Base-by-base conservation (phyloP, 129 eudicot species). In the Rutidosis leptorrhynchoides region DNA sequence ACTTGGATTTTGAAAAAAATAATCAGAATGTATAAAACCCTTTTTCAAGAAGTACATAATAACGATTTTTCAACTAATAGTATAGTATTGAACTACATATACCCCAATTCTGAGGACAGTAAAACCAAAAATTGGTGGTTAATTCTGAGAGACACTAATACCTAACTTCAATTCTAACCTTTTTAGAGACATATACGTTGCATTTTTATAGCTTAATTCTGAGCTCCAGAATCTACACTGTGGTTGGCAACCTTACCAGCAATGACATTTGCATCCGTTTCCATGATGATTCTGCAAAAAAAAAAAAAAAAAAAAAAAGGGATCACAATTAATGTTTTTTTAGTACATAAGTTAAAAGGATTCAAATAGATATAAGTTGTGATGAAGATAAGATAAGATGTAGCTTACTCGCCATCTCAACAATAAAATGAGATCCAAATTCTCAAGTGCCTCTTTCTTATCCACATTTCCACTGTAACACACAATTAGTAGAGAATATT, bases 391-490 rank as follows among this genome's bases (percentile, higher is more conserved):
- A n/a, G 22, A 12, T 21, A 23, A n/a, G 35, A 49, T 49, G 67
- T 0, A 12, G 33, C 81, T 35, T 76, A 91, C 98, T 96, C 98
- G 71, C 96, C 94, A 74, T 92, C 98, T 92, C 98, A 62, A 92
- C 24, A 92, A 55, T 61, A 92, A 83, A 73, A 92, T 85, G 58
- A 92, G 95, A 78, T 88, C 98, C 69, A 92, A 74, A 79, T 92
- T 92, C 70, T 88, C 98, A 51, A 92, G 98, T 63, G 98, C 96
- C 79, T 88, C 98, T 70, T 68, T 81, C 73, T 92, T 85, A 20
- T 92, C 96, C 30, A 88, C 98, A 72, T 88, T 80, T 61, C 82
- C 88, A 82, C 98, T 92, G 55, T 2, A 77, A 37, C 11, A 57
- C 21, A 20, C n/a, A 29, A 52, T 64, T 42, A 14, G 3, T 1